Conservation (phyloP, 2,329 filamentous ascomycete species). For the Microsporum canis region DNA sequence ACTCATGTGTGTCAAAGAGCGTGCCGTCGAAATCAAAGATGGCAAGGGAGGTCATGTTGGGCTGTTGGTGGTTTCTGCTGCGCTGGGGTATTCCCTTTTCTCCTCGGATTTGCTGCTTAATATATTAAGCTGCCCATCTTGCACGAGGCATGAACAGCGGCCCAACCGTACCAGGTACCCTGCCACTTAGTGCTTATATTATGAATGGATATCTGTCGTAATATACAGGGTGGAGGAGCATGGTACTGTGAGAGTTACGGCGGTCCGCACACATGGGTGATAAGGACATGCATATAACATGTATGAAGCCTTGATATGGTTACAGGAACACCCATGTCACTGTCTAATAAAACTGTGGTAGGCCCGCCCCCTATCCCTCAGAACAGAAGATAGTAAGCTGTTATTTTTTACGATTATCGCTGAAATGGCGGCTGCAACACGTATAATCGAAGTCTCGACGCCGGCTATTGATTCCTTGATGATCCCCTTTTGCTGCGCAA, state of each 20-base stretch:
- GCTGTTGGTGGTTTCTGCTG: background rate
- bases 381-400: too few species aligned
- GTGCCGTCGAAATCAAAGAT: slow-evolving; percentile 11
- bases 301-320: too few species aligned
- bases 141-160: too few species aligned
- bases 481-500: background rate
- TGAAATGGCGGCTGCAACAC: background rate
- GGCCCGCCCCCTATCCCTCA: too few species aligned
- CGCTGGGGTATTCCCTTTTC: background rate
- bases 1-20: slow-evolving; percentile 9
- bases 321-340: too few species aligned
- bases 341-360: too few species aligned
- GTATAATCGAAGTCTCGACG: slow-evolving; percentile 2
- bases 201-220: too few species aligned
- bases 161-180: background rate
- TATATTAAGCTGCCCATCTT: background rate
- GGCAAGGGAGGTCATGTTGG: slow-evolving; percentile 3
- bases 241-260: too few species aligned
- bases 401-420: background rate
- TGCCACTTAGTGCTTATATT: too few species aligned
- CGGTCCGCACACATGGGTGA: too few species aligned
- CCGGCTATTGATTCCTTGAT: background rate
- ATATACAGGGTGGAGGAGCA: too few species aligned
- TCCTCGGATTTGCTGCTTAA: background rate
- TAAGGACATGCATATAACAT: too few species aligned